Evolutionary conservation across 2,329 filamentous ascomycete genomes (phyloP).

Genomic region (Passalora sequoiae): DNA sequence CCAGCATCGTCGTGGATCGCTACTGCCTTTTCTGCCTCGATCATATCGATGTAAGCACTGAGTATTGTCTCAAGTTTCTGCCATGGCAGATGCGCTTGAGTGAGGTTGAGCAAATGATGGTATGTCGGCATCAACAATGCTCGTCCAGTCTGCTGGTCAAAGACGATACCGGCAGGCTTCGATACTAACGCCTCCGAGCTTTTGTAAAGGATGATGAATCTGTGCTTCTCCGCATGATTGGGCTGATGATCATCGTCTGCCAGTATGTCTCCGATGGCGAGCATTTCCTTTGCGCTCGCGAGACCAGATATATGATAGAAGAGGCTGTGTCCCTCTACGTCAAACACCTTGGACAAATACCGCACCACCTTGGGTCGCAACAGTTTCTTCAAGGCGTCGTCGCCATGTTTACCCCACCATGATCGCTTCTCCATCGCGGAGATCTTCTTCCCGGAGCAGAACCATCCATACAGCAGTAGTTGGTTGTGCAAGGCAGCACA

Average conservation of each 20-base stretch:
- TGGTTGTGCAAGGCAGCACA: conserved; percentile 34
- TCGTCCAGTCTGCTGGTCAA: conserved; percentile 28
- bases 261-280: conserved; percentile 29
- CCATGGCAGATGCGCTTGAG: conserved; percentile 30
- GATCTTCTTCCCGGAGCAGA: conserved; percentile 31
- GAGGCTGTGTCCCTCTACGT: conserved; percentile 30
- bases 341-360: conserved; percentile 32
- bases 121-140: conserved; percentile 34
- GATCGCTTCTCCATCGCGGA: conserved; percentile 28
- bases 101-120: conserved; percentile 31
- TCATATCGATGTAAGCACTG: conserved; percentile 33
- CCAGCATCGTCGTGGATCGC: conserved; percentile 28
- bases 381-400: conserved; percentile 22
- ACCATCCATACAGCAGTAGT: conserved; percentile 33
- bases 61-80: conserved; percentile 33
- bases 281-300: conserved; percentile 27
- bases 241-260: conserved; percentile 26
- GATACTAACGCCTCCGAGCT: conserved; percentile 28
- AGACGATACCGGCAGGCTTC: conserved; percentile 31
- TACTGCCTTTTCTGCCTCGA: conserved; percentile 32
- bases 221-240: conserved; percentile 25
- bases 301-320: conserved; percentile 33
- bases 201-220: conserved; percentile 31
- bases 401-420: conserved; percentile 32
- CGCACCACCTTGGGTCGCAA: conserved; percentile 27